Evolutionary conservation across 2,329 filamentous ascomycete genomes (phyloP).

Genomic region (Dactylellina haptotyla): DNA sequence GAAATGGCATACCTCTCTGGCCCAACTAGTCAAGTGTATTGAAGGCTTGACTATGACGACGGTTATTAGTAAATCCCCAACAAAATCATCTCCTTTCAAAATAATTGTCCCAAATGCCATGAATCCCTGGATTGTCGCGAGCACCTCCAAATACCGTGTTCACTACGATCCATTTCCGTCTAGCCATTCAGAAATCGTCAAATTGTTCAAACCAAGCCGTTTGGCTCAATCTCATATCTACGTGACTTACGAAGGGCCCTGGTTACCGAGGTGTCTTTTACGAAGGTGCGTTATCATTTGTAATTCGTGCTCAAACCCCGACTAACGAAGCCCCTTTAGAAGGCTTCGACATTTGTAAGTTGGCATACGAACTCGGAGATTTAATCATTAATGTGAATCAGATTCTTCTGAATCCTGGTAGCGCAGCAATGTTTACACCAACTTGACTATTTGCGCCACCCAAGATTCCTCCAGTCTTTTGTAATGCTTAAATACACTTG

Average conservation of each 20-base stretch:
- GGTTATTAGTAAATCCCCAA: not conserved
- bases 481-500: no score
- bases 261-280: not conserved
- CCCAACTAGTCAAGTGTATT: not conserved
- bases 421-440: no score
- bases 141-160: not conserved
- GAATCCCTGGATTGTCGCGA: no score
- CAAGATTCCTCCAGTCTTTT: no score
- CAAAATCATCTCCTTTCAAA: not conserved
- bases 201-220: not conserved
- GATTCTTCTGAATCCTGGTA: no score
- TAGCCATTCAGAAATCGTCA: not conserved
- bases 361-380: conserved; percentile 1
- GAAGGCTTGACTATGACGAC: conserved; percentile 7
- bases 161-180: not conserved
- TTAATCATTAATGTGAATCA: no score
- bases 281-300: not conserved
- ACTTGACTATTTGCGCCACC: no score
- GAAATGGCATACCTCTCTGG: conserved; percentile 8
- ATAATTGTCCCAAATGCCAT: no score
- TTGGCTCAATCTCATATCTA: not conserved
- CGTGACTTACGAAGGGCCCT: conserved; percentile 3
- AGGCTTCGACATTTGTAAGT: no score
- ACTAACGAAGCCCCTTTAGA: not conserved
- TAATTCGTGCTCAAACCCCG: not conserved